A percentile compares a stretch with the other conserved stretches of the same genome.
phyloP scores from a whole-genome alignment of 139 green algal genomes.

The Tetradesmus obliquus region DNA sequence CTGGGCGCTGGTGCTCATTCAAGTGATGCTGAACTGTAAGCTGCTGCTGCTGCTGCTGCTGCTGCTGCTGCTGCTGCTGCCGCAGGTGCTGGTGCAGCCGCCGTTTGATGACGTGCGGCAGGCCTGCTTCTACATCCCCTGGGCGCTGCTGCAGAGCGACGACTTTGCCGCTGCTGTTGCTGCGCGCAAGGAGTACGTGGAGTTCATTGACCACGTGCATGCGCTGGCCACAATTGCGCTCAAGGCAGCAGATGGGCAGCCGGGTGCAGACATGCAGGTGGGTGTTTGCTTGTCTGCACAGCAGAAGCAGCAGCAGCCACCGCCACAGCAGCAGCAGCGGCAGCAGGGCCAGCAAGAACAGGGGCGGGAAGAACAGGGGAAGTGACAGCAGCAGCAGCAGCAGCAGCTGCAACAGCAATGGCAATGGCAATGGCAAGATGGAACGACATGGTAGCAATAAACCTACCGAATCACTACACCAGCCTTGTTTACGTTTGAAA shows the following conservation, averaged over 20 bases:
- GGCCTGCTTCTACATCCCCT: conserved; percentile 26
- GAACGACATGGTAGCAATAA: too few relatives aligned
- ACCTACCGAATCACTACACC: too few relatives aligned
- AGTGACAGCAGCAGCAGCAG: background rate
- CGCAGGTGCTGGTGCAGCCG: background rate
- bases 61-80: background rate
- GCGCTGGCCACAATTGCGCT: conserved; percentile 18
- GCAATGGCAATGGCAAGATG: too few relatives aligned
- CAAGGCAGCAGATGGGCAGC: conserved; percentile 18
- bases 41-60: background rate
- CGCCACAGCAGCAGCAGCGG: background rate
- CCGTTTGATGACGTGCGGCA: conserved; percentile 21
- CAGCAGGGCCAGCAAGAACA: too few relatives aligned
- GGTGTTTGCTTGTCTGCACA: background rate
- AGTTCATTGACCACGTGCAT: conserved; percentile 41
- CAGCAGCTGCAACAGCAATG: background rate
- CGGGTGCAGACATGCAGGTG: background rate
- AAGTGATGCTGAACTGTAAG: too few relatives aligned
- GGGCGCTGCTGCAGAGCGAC: conserved; percentile 20
- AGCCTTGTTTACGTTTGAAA: too few relatives aligned
- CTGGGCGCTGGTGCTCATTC: conserved; percentile 15
- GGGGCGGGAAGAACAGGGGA: too few relatives aligned
- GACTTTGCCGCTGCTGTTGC: conserved; percentile 22
- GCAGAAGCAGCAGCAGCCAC: background rate
- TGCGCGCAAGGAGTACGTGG: conserved; percentile 39